These are phyloP conservation scores for Suillus sp. DNA, from an alignment of 768 basidiomycete genomes.

Conservation along the genomic window DNA sequence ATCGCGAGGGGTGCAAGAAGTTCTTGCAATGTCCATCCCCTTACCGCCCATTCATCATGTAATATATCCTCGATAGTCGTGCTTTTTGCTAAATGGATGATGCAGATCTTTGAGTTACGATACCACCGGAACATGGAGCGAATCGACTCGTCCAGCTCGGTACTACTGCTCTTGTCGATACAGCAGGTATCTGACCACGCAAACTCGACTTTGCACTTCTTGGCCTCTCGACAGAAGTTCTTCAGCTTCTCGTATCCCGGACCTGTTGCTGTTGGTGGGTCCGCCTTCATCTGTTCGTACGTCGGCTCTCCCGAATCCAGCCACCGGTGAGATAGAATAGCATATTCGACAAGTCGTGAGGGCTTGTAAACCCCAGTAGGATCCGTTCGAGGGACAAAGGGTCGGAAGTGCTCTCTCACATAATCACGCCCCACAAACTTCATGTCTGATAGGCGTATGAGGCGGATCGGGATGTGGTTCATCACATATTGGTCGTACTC, in stretches of 20 bases:
- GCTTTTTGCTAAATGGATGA: constrained; percentile 3
- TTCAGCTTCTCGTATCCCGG: constrained; percentile 7
- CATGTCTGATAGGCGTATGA: constrained; percentile 1
- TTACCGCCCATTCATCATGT: neutral
- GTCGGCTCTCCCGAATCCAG: constrained; percentile 11
- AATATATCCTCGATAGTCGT: neutral
- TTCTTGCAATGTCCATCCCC: constrained; percentile 2
- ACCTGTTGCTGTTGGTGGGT: neutral
- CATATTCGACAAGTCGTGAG: constrained; percentile 6
- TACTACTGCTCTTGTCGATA: neutral
- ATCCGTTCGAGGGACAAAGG: neutral
- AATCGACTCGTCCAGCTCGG: constrained; percentile 3
- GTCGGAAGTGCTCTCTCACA: neutral
- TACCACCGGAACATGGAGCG: constrained; percentile 6
- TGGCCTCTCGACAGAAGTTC: neutral
- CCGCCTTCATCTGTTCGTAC: constrained; percentile 5
- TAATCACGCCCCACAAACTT: neutral
- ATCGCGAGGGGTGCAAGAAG: neutral
- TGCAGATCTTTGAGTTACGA: neutral
- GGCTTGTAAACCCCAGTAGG: neutral
- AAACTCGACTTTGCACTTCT: neutral
- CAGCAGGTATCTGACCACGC: constrained; percentile 3
- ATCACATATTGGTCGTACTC: constrained; percentile 6
- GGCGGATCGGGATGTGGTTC: constrained; percentile 1
- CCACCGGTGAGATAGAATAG: constrained; percentile 15